phyloP scores from a whole-genome alignment of 129 eudicot genomes.

The Pulicaria dysenterica region DNA sequence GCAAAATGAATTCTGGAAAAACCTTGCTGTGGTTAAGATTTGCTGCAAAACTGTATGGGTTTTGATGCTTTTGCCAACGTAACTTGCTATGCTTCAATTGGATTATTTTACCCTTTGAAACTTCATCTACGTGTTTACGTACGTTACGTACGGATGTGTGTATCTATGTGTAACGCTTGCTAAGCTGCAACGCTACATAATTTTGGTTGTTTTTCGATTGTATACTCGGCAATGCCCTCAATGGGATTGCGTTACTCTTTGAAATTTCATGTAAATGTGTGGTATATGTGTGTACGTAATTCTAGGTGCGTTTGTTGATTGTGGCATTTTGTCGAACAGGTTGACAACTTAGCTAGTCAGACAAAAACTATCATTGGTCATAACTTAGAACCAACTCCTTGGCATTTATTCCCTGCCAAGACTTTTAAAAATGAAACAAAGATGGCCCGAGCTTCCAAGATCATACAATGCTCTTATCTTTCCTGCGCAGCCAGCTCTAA shows the following conservation, averaged over 20 bases:
- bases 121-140: too few relatives aligned
- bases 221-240: too few relatives aligned
- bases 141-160: too few relatives aligned
- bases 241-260: not conserved
- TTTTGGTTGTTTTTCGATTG: not conserved
- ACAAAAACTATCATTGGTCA: conserved; percentile 77
- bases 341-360: conserved; percentile 45
- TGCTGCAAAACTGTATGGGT: not conserved
- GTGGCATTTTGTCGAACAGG: conserved; percentile 48
- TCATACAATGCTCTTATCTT: conserved; percentile 66
- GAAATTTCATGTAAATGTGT: not conserved
- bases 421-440: conserved; percentile 40
- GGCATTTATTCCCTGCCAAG: conserved; percentile 69
- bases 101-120: too few relatives aligned
- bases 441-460: conserved; percentile 51
- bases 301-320: conserved; percentile 4
- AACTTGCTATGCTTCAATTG: too few relatives aligned
- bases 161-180: too few relatives aligned
- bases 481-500: conserved; percentile 35
- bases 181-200: too few relatives aligned
- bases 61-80: too few relatives aligned
- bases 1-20: conserved; percentile 11
- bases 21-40: not conserved
- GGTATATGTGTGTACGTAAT: not conserved
- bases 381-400: conserved; percentile 83